phyloP scores from a whole-genome alignment of 345 rosid species.

The Rhodamnia rubescens region DNA sequence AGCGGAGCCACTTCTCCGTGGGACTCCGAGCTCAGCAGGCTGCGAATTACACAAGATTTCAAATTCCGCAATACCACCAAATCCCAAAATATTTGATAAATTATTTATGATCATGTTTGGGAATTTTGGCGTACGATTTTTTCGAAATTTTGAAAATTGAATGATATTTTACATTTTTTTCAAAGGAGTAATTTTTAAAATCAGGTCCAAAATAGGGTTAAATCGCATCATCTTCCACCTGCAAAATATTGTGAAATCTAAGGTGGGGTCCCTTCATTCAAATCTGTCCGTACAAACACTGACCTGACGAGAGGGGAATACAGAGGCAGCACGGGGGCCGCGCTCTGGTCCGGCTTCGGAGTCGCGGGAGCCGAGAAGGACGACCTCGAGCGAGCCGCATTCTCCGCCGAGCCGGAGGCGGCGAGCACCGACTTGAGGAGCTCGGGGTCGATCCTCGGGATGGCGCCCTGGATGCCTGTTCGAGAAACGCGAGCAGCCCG shows the following conservation, averaged over 20 bases:
- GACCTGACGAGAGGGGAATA: conserved; percentile 31
- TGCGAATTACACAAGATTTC: neutral
- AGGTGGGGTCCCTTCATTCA: neutral
- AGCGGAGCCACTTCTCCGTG: conserved; percentile 41
- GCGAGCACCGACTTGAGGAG: conserved; percentile 62
- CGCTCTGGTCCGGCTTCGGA: conserved; percentile 25
- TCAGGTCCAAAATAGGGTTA: neutral
- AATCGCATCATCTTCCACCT: neutral
- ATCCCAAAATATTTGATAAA: neutral
- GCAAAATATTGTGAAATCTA: neutral
- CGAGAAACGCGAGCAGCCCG: neutral
- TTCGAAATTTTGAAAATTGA: neutral
- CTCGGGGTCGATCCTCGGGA: conserved; percentile 76
- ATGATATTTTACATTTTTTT: neutral
- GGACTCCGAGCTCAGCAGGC: conserved; percentile 19
- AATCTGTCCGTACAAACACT: neutral
- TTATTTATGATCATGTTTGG: no score
- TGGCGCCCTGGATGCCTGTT: conserved; percentile 65
- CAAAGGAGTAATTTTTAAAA: neutral
- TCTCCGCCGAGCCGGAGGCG: conserved; percentile 11
- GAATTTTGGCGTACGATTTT: neutral
- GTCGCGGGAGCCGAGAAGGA: conserved; percentile 35
- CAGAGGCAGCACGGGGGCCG: conserved; percentile 20
- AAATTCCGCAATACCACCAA: neutral
- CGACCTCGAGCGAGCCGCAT: conserved; percentile 1